Percentiles rank a stretch among this genome's conserved stretches.
Conservation (phyloP, 441 rosid species). For the Aquilaria agallochum region DNA sequence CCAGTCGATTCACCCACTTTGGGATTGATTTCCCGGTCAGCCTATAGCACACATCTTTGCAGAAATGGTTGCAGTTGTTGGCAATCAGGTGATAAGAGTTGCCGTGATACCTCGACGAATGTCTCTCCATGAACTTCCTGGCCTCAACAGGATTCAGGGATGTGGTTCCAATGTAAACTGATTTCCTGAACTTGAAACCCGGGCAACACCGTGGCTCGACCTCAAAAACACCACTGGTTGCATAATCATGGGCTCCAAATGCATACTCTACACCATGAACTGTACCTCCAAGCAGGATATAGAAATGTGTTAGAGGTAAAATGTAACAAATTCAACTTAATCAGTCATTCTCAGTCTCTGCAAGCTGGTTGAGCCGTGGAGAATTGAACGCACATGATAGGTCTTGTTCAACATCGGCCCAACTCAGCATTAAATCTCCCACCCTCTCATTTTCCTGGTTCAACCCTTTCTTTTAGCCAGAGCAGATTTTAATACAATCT, state of each 20-base stretch:
- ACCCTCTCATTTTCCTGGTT: too few relatives aligned
- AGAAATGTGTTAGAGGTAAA: too few relatives aligned
- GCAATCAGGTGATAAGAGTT: slow-evolving; percentile 60
- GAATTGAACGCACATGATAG: too few relatives aligned
- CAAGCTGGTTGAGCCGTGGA: too few relatives aligned
- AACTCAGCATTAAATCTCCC: too few relatives aligned
- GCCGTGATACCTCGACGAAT: slow-evolving; percentile 51
- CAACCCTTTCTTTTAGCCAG: too few relatives aligned
- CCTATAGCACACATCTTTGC: slow-evolving; percentile 48
- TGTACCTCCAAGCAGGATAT: slow-evolving; percentile 9
- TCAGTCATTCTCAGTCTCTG: too few relatives aligned
- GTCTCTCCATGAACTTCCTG: slow-evolving; percentile 58
- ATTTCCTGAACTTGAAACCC: slow-evolving; percentile 62
- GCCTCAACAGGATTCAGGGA: slow-evolving; percentile 49
- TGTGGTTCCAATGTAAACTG: slow-evolving; percentile 56
- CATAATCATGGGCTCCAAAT: slow-evolving; percentile 61
- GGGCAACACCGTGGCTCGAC: slow-evolving; percentile 64
- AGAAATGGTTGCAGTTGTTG: slow-evolving; percentile 67
- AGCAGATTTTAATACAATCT: too few relatives aligned
- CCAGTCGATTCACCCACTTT: slow-evolving; percentile 66
- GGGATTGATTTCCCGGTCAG: slow-evolving; percentile 52
- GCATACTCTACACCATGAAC: slow-evolving; percentile 64
- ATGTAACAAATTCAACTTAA: too few relatives aligned
- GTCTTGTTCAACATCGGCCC: too few relatives aligned
- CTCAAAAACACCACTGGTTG: slow-evolving; percentile 63